Conservation (phyloP, 768 basidiomycete species). For the Hygrocybe punicea region DNA sequence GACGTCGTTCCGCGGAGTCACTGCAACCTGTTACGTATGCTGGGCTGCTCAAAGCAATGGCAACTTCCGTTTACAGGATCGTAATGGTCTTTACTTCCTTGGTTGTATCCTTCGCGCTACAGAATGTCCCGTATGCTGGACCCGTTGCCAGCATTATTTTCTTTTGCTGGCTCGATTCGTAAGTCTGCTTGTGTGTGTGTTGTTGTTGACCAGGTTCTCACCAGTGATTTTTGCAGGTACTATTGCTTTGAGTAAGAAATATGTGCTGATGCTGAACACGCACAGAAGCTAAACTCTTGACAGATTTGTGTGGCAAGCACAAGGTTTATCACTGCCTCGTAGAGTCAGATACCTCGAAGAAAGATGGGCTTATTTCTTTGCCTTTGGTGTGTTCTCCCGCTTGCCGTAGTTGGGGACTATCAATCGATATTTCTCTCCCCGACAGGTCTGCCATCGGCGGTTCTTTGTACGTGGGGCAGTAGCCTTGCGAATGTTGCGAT, state of each 20-base stretch:
- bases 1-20: conserved; percentile 50
- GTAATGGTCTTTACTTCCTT: conserved; percentile 82
- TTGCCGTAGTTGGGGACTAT: neutral
- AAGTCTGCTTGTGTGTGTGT: conserved; percentile 36
- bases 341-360: conserved; percentile 77
- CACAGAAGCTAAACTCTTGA: conserved; percentile 15
- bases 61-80: conserved; percentile 75
- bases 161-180: conserved; percentile 86
- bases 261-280: neutral
- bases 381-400: conserved; percentile 55
- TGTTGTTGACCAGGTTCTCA: neutral
- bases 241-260: conserved; percentile 80
- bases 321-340: conserved; percentile 63
- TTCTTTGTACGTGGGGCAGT: conserved; percentile 68
- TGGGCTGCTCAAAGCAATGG: conserved; percentile 68
- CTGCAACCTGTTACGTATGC: conserved; percentile 58
- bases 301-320: conserved; percentile 78
- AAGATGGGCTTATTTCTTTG: conserved; percentile 85
- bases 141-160: conserved; percentile 61
- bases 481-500: conserved; percentile 76
- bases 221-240: conserved; percentile 48
- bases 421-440: conserved; percentile 1
- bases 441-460: conserved; percentile 66
- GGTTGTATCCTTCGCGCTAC: conserved; percentile 60
- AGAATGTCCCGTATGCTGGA: conserved; percentile 64